Conservation (phyloP, 495 filamentous ascomycete genomes). For the Aspergillus coremiiformis region DNA sequence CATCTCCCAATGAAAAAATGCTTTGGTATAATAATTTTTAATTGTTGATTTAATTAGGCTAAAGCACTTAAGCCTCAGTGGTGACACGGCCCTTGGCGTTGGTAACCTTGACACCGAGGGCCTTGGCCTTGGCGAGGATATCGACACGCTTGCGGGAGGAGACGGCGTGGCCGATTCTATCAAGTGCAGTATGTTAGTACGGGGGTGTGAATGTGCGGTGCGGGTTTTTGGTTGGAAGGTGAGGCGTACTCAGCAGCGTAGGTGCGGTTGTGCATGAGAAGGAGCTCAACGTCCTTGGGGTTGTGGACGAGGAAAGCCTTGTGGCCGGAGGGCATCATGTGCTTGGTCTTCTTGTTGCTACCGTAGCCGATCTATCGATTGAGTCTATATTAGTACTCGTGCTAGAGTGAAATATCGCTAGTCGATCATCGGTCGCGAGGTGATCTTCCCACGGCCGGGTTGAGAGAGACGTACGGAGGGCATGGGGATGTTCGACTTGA, state of each 20-base stretch:
- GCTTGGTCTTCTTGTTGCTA: slow-evolving; percentile 95
- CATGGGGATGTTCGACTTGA: slow-evolving; percentile 93
- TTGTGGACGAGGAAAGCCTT: slow-evolving; percentile 99
- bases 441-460: neutral
- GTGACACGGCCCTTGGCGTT: slow-evolving; percentile 98
- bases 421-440: neutral
- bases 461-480: slow-evolving; percentile 70
- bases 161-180: slow-evolving; percentile 91
- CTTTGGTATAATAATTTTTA: slow-evolving; percentile 7
- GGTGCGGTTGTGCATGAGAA: slow-evolving; percentile 99
- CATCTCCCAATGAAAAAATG: neutral
- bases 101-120: slow-evolving; percentile 96
- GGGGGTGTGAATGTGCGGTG: neutral
- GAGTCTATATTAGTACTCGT: slow-evolving; percentile 10
- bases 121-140: slow-evolving; percentile 92
- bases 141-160: slow-evolving; percentile 97
- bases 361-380: slow-evolving; percentile 82
- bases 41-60: slow-evolving; percentile 19
- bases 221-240: neutral
- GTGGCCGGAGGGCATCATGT: slow-evolving; percentile 98
- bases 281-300: slow-evolving; percentile 86
- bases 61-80: slow-evolving; percentile 75
- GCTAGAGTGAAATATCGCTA: too few relatives aligned
- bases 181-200: slow-evolving; percentile 6
- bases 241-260: slow-evolving; percentile 90